These are phyloP conservation scores for Talaromyces stipitatus DNA, from an alignment of 495 filamentous ascomycete genomes.

Conservation along the genomic window DNA sequence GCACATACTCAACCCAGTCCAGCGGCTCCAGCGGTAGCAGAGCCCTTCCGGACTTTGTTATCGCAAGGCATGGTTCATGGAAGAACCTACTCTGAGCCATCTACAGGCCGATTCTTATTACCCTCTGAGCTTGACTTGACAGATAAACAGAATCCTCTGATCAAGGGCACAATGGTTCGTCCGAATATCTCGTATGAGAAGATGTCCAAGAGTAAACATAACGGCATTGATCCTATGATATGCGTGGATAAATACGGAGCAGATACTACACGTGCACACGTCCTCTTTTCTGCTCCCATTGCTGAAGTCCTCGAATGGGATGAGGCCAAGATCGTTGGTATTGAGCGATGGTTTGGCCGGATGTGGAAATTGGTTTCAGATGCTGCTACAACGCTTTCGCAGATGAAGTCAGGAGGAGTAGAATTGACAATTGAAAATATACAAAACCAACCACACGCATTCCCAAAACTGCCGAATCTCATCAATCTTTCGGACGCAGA, in stretches of 20 bases:
- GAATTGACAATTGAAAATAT: background rate
- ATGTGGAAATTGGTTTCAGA: slow-evolving; percentile 51
- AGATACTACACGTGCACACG: slow-evolving; percentile 77
- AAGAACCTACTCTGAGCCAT: slow-evolving; percentile 69
- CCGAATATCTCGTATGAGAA: slow-evolving; percentile 71
- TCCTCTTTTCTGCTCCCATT: slow-evolving; percentile 80
- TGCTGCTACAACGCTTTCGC: background rate
- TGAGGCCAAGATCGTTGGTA: slow-evolving; percentile 69
- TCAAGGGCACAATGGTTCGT: slow-evolving; percentile 47
- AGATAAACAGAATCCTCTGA: slow-evolving; percentile 46
- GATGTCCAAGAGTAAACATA: slow-evolving; percentile 95
- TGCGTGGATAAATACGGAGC: slow-evolving; percentile 70
- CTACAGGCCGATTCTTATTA: slow-evolving; percentile 67
- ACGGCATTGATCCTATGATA: slow-evolving; percentile 73
- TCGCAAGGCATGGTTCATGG: slow-evolving; percentile 93
- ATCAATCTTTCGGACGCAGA: slow-evolving; percentile 38
- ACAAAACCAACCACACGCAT: slow-evolving; percentile 12
- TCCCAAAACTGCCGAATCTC: slow-evolving; percentile 19
- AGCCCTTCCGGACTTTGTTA: slow-evolving; percentile 75
- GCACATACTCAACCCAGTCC: slow-evolving; percentile 19
- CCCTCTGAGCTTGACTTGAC: slow-evolving; percentile 66
- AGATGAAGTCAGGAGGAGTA: slow-evolving; percentile 5
- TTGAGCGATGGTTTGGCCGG: slow-evolving; percentile 69
- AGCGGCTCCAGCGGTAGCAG: slow-evolving; percentile 21
- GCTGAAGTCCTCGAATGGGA: slow-evolving; percentile 84